These are phyloP conservation scores for Penicillium bovifimosum DNA, from an alignment of 495 filamentous ascomycete genomes.

Conservation along the genomic window DNA sequence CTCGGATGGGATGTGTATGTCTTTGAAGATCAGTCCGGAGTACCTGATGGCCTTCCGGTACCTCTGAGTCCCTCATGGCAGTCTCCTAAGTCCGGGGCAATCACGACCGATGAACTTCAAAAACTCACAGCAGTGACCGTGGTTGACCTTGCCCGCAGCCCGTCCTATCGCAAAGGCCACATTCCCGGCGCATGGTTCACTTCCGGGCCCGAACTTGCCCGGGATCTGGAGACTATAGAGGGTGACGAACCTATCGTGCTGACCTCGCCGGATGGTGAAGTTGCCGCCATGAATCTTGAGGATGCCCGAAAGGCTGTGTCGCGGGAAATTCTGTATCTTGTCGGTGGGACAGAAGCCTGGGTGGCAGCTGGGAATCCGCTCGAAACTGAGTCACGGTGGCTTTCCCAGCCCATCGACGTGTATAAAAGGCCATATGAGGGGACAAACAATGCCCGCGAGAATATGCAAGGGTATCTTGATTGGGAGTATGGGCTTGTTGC, in stretches of 20 bases:
- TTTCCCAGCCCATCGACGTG: slow-evolving; percentile 23
- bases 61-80: slow-evolving; percentile 1
- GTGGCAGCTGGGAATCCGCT: slow-evolving; percentile 13
- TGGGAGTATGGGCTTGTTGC: slow-evolving; percentile 28
- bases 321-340: slow-evolving; percentile 12
- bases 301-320: not conserved
- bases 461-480: slow-evolving; percentile 27
- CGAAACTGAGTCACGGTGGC: slow-evolving; percentile 18
- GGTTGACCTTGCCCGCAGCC: slow-evolving; percentile 25
- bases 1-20: slow-evolving; percentile 27
- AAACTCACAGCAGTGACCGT: slow-evolving; percentile 8
- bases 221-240: slow-evolving; percentile 9
- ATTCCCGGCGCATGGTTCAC: slow-evolving; percentile 24
- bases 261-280: slow-evolving; percentile 28
- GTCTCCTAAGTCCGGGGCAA: not conserved
- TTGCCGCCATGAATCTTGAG: slow-evolving; percentile 35
- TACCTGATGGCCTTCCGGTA: slow-evolving; percentile 1
- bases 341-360: slow-evolving; percentile 22
- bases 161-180: slow-evolving; percentile 21
- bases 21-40: not conserved
- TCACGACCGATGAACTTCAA: slow-evolving; percentile 7
- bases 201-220: slow-evolving; percentile 21
- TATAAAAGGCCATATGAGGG: slow-evolving; percentile 27
- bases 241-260: slow-evolving; percentile 18
- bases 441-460: slow-evolving; percentile 21